Evolutionary conservation across 2,329 filamentous ascomycete genomes (phyloP).

Genomic region (Metarhizium robertsii): DNA sequence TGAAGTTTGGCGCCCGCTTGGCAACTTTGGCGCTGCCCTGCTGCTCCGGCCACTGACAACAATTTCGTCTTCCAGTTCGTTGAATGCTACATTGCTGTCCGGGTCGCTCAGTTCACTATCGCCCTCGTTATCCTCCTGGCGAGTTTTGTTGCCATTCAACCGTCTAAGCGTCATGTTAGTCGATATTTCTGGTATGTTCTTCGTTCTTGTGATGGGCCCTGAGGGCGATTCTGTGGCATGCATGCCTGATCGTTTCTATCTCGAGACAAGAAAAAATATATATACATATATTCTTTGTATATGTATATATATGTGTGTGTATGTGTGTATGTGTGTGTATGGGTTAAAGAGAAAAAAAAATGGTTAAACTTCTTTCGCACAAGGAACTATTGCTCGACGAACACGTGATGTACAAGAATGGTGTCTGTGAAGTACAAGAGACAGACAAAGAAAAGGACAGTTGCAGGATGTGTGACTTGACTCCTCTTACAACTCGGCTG

Average conservation of each 20-base stretch:
- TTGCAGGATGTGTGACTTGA: not conserved
- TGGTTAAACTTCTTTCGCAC: not conserved
- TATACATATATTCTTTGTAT: too few relatives aligned
- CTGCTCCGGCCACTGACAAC: constrained; percentile 38
- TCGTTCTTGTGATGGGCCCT: not conserved
- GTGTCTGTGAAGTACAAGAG: not conserved
- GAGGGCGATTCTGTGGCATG: not conserved
- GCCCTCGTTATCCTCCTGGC: constrained; percentile 28
- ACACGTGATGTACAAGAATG: not conserved
- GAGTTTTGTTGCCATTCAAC: constrained; percentile 18
- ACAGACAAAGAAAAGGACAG: not conserved
- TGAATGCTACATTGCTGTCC: constrained; percentile 23
- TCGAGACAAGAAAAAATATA: not conserved
- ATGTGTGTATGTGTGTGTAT: too few relatives aligned
- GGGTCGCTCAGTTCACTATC: constrained; percentile 36
- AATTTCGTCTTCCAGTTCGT: constrained; percentile 42
- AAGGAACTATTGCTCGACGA: not conserved
- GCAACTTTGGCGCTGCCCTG: constrained; percentile 19
- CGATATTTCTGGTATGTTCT: not conserved
- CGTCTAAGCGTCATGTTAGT: constrained; percentile 19
- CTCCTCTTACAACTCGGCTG: not conserved
- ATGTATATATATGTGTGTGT: too few relatives aligned
- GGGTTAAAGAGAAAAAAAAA: not conserved
- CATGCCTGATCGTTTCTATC: not conserved
- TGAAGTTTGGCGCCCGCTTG: constrained; percentile 10